Percentiles rank a stretch among this genome's conserved stretches.
Conservation (phyloP, 2,329 filamentous ascomycete genomes). For the Fusarium lyarnte region DNA sequence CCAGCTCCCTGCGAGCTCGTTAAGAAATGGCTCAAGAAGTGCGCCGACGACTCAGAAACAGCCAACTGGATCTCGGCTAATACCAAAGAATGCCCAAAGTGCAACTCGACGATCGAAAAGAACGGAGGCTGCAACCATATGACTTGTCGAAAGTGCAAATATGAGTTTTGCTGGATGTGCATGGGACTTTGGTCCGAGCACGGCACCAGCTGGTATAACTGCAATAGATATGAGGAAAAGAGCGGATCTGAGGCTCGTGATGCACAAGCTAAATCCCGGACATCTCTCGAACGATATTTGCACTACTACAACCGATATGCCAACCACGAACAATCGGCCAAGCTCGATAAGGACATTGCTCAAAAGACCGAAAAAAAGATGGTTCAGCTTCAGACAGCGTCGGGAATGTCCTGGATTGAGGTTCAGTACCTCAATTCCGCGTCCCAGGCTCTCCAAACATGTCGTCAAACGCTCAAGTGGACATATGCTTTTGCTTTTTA, state of each 20-base stretch:
- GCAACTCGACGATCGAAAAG: conserved; percentile 97
- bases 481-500: conserved; percentile 99
- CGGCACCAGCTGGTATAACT: conserved; percentile 99
- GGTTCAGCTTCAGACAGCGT: conserved; percentile 92
- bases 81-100: conserved; percentile 97
- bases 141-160: conserved; percentile 94
- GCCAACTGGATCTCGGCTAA: conserved; percentile 99
- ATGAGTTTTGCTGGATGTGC: conserved; percentile 99
- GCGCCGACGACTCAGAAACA: conserved; percentile 96
- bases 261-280: conserved; percentile 88
- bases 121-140: conserved; percentile 98
- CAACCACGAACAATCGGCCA: conserved; percentile 97
- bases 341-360: conserved; percentile 95
- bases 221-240: conserved; percentile 97
- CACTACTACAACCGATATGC: conserved; percentile 99
- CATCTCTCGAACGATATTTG: conserved; percentile 93
- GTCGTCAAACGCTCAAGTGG: conserved; percentile 99
- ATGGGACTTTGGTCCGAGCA: conserved; percentile 99
- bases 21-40: conserved; percentile 97
- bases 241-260: conserved; percentile 90
- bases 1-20: conserved; percentile 91
- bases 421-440: conserved; percentile 96
- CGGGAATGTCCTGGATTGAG: conserved; percentile 98
- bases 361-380: conserved; percentile 99
- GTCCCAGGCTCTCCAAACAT: conserved; percentile 92